A percentile compares a stretch with the other conserved stretches of the same genome.
phyloP scores from a whole-genome alignment of 2,329 filamentous ascomycete genomes.

The Chaetomium sp. region DNA sequence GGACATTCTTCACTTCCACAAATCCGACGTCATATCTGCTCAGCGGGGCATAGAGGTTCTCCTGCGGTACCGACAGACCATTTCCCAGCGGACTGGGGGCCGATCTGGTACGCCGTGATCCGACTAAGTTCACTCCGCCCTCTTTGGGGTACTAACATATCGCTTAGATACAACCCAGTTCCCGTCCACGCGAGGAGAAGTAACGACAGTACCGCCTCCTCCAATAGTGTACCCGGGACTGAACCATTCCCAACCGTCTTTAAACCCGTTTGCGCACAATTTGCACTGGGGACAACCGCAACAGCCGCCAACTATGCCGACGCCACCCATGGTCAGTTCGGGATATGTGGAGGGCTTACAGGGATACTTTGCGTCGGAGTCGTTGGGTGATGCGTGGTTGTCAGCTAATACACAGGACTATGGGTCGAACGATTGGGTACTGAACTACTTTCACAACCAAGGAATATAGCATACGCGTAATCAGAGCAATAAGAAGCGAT shows the following conservation, averaged over 20 bases:
- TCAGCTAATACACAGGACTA: constrained; percentile 8
- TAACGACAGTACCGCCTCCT: neutral
- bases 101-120: neutral
- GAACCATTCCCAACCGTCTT: neutral
- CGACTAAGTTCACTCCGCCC: no score
- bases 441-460: neutral
- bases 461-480: no score
- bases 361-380: constrained; percentile 2
- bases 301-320: neutral
- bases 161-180: no score
- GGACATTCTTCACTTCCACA: constrained; percentile 16
- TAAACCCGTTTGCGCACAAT: neutral
- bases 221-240: neutral
- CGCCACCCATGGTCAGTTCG: neutral
- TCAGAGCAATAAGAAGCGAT: no score
- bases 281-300: neutral
- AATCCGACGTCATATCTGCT: constrained; percentile 10
- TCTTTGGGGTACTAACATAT: no score
- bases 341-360: constrained; percentile 6
- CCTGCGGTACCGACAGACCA: constrained; percentile 3
- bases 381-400: constrained; percentile 12
- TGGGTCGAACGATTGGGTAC: constrained; percentile 12
- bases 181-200: neutral
- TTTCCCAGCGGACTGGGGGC: neutral
- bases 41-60: constrained; percentile 10